phyloP scores from a whole-genome alignment of 164 flowering plant genomes.

The Piper longum region DNA sequence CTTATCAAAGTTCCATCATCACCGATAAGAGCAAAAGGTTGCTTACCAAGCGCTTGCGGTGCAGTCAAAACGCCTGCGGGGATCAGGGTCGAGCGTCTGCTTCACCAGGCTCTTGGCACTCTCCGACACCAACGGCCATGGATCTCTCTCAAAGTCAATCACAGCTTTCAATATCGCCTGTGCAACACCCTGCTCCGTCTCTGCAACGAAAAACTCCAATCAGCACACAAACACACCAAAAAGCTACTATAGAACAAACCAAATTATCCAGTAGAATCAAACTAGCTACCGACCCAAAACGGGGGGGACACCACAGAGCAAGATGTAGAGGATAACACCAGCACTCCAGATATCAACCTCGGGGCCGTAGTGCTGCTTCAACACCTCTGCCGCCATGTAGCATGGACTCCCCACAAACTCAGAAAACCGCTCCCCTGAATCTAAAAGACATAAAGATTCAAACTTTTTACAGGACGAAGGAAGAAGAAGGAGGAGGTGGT shows the following conservation, averaged over 20 bases:
- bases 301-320: constrained; percentile 87
- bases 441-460: constrained; percentile 8
- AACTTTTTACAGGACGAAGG: neutral
- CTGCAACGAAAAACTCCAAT: too few relatives aligned
- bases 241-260: too few relatives aligned
- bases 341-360: constrained; percentile 90
- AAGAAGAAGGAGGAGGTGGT: neutral
- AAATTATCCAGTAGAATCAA: neutral
- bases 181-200: constrained; percentile 94
- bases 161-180: constrained; percentile 71
- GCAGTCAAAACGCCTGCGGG: constrained; percentile 76
- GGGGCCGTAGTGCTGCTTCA: constrained; percentile 85
- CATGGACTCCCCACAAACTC: constrained; percentile 99
- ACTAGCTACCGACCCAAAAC: constrained; percentile 79
- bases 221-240: too few relatives aligned
- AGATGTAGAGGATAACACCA: constrained; percentile 70
- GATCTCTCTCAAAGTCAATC: constrained; percentile 94
- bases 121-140: constrained; percentile 93
- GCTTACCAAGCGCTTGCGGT: constrained; percentile 90
- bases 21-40: neutral
- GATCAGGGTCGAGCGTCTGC: constrained; percentile 86
- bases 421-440: constrained; percentile 23
- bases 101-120: constrained; percentile 80
- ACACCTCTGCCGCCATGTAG: constrained; percentile 97
- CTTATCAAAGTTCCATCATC: neutral